These are phyloP conservation scores for Aspergillus versicolor DNA, from an alignment of 2,329 filamentous ascomycete genomes.

Conservation along the genomic window DNA sequence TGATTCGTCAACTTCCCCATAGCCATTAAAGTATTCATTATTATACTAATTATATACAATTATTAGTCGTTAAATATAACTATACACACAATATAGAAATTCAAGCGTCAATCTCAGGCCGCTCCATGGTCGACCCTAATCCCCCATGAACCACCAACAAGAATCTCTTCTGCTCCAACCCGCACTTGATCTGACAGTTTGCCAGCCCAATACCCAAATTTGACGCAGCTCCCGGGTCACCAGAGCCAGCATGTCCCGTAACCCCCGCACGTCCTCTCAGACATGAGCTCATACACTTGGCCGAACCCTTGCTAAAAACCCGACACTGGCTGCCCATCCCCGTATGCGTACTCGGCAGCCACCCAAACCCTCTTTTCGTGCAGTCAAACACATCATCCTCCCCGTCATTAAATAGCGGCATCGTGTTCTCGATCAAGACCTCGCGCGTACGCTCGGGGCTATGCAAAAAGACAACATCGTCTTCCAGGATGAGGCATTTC, in stretches of 20 bases:
- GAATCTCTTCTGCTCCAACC: background rate
- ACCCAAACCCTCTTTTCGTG: background rate
- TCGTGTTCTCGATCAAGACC: background rate
- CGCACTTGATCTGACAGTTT: too few species aligned
- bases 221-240: too few species aligned
- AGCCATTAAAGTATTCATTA: background rate
- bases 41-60: background rate
- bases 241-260: background rate
- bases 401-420: background rate
- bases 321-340: constrained; percentile 2
- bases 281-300: background rate
- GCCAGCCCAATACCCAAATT: background rate
- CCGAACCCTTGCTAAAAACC: background rate
- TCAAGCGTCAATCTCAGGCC: background rate
- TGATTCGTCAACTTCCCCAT: background rate
- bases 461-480: background rate
- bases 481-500: background rate
- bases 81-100: too few species aligned
- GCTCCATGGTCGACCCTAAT: background rate
- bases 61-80: too few species aligned
- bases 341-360: background rate
- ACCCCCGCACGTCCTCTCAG: background rate
- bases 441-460: background rate
- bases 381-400: background rate
- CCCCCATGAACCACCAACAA: background rate